Conservation (phyloP, 148 eudicot genomes). For the Silene latifolia region DNA sequence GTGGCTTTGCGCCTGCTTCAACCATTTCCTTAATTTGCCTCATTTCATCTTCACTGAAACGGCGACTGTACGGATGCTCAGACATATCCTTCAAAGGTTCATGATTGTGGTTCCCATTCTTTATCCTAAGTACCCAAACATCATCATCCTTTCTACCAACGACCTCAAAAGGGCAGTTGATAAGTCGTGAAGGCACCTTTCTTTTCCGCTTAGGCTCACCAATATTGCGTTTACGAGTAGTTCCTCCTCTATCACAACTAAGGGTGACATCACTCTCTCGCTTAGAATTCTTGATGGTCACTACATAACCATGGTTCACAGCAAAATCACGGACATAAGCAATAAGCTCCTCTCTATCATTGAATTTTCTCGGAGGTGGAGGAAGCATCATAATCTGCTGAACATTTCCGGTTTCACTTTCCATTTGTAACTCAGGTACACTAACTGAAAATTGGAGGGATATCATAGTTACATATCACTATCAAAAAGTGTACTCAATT, state of each 20-base stretch:
- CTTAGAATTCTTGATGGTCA: conserved; percentile 45
- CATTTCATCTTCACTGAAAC: conserved; percentile 52
- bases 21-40: conserved; percentile 45
- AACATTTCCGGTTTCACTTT: neutral
- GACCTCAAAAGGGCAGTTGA: conserved; percentile 53
- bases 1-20: conserved; percentile 47
- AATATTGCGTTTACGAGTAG: conserved; percentile 38
- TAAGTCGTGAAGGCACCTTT: conserved; percentile 40
- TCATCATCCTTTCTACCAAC: conserved; percentile 46
- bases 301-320: conserved; percentile 47
- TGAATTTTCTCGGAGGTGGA: conserved; percentile 40
- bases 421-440: conserved; percentile 28
- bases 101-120: conserved; percentile 51
- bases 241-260: conserved; percentile 58
- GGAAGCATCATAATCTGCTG: conserved; percentile 35
- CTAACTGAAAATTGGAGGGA: conserved; percentile 1
- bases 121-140: conserved; percentile 42
- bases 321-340: conserved; percentile 49
- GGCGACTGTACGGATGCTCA: conserved; percentile 53
- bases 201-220: conserved; percentile 43
- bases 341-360: conserved; percentile 49
- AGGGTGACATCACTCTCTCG: conserved; percentile 42
- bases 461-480: neutral
- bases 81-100: conserved; percentile 51
- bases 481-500: neutral